phyloP scores from a whole-genome alignment of 176 grass and related monocot genomes.

The Lolium perenne region DNA sequence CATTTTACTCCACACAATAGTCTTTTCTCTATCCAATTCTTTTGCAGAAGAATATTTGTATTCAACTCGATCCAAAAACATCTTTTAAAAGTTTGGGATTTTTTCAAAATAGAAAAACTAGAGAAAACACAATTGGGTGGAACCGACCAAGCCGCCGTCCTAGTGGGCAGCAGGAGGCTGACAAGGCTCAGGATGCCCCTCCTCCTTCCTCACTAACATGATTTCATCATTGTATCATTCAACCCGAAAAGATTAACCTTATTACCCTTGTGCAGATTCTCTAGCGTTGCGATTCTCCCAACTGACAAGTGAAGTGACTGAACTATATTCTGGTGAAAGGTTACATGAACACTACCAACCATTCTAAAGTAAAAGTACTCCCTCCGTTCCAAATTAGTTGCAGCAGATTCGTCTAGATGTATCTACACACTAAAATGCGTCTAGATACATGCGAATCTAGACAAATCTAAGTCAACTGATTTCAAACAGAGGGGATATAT shows the following conservation, averaged over 20 bases:
- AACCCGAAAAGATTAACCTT: neutral
- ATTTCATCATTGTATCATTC: conserved; percentile 16
- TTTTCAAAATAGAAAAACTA: neutral
- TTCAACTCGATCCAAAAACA: neutral
- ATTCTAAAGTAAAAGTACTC: neutral
- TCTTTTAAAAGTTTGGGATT: neutral
- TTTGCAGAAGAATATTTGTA: neutral
- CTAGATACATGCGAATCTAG: no score
- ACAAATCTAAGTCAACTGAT: no score
- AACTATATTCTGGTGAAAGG: conserved; percentile 22
- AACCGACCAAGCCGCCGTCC: neutral
- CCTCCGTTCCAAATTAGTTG: no score
- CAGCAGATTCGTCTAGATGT: no score
- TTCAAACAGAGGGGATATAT: neutral
- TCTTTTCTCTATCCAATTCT: neutral
- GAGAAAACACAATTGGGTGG: neutral
- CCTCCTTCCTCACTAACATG: neutral
- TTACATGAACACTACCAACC: neutral
- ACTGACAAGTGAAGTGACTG: neutral
- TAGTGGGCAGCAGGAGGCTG: neutral
- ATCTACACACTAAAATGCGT: no score
- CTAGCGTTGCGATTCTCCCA: conserved; percentile 11
- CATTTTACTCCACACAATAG: no score
- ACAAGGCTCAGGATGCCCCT: neutral
- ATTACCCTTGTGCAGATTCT: neutral